Percentiles rank a stretch among this genome's conserved stretches.
Evolutionary conservation across 192 early-diverging fungal genomes (phyloP).

Genomic region (Backusella psychrophila): DNA sequence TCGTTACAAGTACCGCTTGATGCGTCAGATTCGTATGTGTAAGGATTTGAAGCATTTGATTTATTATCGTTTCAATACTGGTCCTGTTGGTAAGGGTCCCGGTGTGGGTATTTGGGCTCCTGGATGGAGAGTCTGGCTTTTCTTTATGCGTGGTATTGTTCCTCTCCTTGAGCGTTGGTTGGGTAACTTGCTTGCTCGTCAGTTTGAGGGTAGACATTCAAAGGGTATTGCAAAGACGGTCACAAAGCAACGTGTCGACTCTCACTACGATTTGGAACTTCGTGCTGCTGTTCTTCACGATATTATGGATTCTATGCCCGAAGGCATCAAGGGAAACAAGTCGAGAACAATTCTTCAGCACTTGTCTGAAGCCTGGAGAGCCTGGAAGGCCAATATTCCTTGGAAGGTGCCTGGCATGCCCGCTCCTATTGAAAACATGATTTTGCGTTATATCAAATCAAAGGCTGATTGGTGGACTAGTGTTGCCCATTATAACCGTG

Average conservation of each 20-base stretch:
- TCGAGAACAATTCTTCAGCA: constrained; percentile 95
- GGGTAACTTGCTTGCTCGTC: constrained; percentile 96
- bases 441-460: constrained; percentile 96
- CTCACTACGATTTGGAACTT: constrained; percentile 96
- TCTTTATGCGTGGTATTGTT: constrained; percentile 98
- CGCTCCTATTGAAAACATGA: constrained; percentile 98
- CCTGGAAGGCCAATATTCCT: constrained; percentile 98
- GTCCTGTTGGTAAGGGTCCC: constrained; percentile 96
- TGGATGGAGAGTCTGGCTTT: constrained; percentile 99
- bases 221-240: constrained; percentile 98
- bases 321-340: constrained; percentile 97
- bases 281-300: constrained; percentile 99
- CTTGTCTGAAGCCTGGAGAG: constrained; percentile 90
- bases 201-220: constrained; percentile 97
- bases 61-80: constrained; percentile 86
- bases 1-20: constrained; percentile 97
- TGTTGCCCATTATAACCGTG: constrained; percentile 97
- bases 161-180: constrained; percentile 98
- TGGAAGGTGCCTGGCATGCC: constrained; percentile 99
- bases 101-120: constrained; percentile 99
- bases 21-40: constrained; percentile 93
- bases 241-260: constrained; percentile 99
- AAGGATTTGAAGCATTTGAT: constrained; percentile 48
- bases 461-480: constrained; percentile 99
- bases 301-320: constrained; percentile 99